Evolutionary conservation across 768 basidiomycete genomes (phyloP), one percentile per base, ranked within the genome.

Genomic region (Galerina marginata): DNA sequence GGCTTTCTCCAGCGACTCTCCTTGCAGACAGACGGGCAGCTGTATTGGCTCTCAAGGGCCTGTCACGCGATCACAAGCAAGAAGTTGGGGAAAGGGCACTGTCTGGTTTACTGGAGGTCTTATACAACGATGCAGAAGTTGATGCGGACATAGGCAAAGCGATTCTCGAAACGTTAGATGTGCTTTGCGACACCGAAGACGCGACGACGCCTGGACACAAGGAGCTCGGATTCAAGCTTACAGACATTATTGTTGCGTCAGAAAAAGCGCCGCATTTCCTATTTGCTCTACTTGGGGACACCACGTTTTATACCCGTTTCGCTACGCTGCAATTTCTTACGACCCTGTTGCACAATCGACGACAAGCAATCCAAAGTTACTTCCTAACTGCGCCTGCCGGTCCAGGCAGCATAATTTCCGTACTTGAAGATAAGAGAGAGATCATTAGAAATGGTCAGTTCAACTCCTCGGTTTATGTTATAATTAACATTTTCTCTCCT

Each of bases 141-240:
- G 97, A 99, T 73, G 81, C 88, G 4, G 97, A 99, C 67, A 93
- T 92, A 61, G 96, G 90, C 1, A 97, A 93, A 71, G 96, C 95
- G 20, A 89, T 90, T 4, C 77, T 99, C 67, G 97, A 99, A 78
- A 97, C 95, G 1, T 78, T 99, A 55, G 84, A 86, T 69, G 75
- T 88, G 60, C 81, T 99, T 29, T 97, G 95, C 74, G 95, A 98
- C 70, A 82, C 84, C 4, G 90, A 88, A 67, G 89, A 90, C 54
- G 58, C 70, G 38, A 62, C 70, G 36, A 62, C 72, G 14, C 64
- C 68, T 20, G 71, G 60, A 23, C 66, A 77, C 65, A 91, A 87
- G 68, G 92, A 93, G 60, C 76, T 92, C n/a, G 93, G 89, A 5
- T 85, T 92, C 73, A 87, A 85, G 65, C 89, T 96, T 69, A 93